phyloP scores from a whole-genome alignment of 1,284 basidiomycete species.

The Ceratobasidium sp. region DNA sequence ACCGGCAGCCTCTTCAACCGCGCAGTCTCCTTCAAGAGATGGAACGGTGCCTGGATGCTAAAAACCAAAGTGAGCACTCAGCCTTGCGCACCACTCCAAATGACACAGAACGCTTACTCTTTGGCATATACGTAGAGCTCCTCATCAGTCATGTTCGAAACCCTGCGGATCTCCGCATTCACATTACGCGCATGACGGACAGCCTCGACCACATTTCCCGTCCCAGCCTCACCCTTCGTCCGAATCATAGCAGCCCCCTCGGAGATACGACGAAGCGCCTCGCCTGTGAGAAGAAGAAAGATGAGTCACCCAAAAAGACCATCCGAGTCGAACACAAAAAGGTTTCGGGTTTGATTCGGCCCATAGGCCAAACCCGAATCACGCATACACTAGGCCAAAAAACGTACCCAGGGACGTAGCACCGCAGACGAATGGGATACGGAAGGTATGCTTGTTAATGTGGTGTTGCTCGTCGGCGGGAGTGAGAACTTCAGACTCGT shows the following conservation, averaged over 20 bases:
- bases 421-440: conserved; percentile 88
- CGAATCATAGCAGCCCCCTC: conserved; percentile 98
- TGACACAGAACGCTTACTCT: conserved; percentile 58
- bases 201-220: conserved; percentile 97
- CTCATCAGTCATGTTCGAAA: conserved; percentile 90
- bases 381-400: conserved; percentile 66
- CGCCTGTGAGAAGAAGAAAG: conserved; percentile 52
- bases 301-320: conserved; percentile 49
- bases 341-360: conserved; percentile 54
- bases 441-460: conserved; percentile 88
- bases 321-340: not conserved
- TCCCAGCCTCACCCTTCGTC: conserved; percentile 97
- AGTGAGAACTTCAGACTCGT: conserved; percentile 96
- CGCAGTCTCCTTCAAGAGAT: conserved; percentile 96
- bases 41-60: conserved; percentile 89
- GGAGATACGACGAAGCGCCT: conserved; percentile 95
- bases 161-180: conserved; percentile 81
- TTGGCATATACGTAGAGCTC: conserved; percentile 96
- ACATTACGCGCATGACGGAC: conserved; percentile 92
- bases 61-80: not conserved
- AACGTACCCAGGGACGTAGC: conserved; percentile 73
- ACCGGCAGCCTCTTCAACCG: conserved; percentile 93
- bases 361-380: not conserved
- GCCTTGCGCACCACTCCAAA: not conserved
- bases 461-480: conserved; percentile 90